phyloP scores from a whole-genome alignment of 768 basidiomycete species.

The Lactarius sp. region DNA sequence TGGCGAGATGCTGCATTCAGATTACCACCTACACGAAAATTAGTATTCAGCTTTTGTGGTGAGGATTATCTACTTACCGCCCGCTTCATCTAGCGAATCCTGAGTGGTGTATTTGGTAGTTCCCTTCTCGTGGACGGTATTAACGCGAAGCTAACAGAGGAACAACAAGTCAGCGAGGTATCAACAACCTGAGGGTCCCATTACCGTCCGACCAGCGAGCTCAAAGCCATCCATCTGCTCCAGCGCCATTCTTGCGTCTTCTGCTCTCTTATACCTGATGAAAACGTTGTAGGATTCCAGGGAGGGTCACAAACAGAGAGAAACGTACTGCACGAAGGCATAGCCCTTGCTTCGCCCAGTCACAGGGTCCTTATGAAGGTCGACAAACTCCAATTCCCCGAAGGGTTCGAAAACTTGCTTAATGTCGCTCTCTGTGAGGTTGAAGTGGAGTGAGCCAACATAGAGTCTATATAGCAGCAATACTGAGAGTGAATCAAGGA shows the following conservation, averaged over 20 bases:
- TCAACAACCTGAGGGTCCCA: slow-evolving; percentile 28
- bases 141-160: slow-evolving; percentile 65
- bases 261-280: slow-evolving; percentile 76
- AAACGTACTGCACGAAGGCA: slow-evolving; percentile 88
- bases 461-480: slow-evolving; percentile 61
- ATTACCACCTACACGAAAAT: slow-evolving; percentile 70
- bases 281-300: not conserved
- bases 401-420: slow-evolving; percentile 99
- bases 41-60: not conserved
- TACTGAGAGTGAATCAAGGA: slow-evolving; percentile 21
- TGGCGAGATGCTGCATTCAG: slow-evolving; percentile 97
- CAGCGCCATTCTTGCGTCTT: slow-evolving; percentile 93
- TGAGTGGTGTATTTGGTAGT: slow-evolving; percentile 67
- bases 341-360: slow-evolving; percentile 97
- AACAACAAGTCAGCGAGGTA: slow-evolving; percentile 25
- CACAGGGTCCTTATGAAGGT: slow-evolving; percentile 92
- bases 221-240: slow-evolving; percentile 99
- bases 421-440: slow-evolving; percentile 94
- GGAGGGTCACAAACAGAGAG: not conserved
- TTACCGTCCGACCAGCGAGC: slow-evolving; percentile 87
- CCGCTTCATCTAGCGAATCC: slow-evolving; percentile 83
- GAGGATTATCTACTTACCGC: slow-evolving; percentile 47
- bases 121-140: slow-evolving; percentile 90
- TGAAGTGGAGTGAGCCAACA: slow-evolving; percentile 95
- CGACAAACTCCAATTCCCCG: slow-evolving; percentile 96